Evolutionary conservation across 192 early-diverging fungal species (phyloP), one percentile per base, ranked within the genome.

Genomic region (Podila horticola): DNA sequence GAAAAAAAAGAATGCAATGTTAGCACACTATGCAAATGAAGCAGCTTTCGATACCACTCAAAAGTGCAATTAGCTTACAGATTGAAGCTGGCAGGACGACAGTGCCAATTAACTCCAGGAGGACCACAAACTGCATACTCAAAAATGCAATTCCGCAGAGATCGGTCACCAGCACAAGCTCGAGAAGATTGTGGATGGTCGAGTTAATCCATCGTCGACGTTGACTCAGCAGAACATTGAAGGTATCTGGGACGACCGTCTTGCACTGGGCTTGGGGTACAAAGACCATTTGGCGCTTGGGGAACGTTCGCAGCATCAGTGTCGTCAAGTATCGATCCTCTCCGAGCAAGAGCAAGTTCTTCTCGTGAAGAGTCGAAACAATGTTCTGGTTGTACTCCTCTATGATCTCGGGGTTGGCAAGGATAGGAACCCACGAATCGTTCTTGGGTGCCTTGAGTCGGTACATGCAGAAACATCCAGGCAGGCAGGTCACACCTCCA

Each of bases 391-490:
- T 91, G 83, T 94, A 95, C 73, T 92, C 87, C 59, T 93, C 85
- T 50, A 96, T 92, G 50, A 98, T 88, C 72, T 95, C 95, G 22
- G 93, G 95, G 75, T 97, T 95, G 63, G 92, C 91, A 29, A 97
- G 84, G 66, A 97, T 90, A 19, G 97, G 95, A 10, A 97, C 95
- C 66, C 85, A 86, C 20, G 89, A 81, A 45, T 91, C 88, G 57
- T 82, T 77, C 84, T 93, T 93, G 67, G 89, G 92, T 30, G 88
- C 91, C 82, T 98, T 98, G 86, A 98, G 94, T 38, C 97, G 93
- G 84, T 97, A 99, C 95, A 97, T 96, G 84, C 95, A 97, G 88
- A 99, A 99, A 84, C 97, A 97, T 67, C 96, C 95, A 4, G 97
- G 97, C 20, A 99, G 84, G 86, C 97, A 99, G 0, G 97, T 99